Conservation (phyloP, 139 green algal species). For the Marvania coccoides region DNA sequence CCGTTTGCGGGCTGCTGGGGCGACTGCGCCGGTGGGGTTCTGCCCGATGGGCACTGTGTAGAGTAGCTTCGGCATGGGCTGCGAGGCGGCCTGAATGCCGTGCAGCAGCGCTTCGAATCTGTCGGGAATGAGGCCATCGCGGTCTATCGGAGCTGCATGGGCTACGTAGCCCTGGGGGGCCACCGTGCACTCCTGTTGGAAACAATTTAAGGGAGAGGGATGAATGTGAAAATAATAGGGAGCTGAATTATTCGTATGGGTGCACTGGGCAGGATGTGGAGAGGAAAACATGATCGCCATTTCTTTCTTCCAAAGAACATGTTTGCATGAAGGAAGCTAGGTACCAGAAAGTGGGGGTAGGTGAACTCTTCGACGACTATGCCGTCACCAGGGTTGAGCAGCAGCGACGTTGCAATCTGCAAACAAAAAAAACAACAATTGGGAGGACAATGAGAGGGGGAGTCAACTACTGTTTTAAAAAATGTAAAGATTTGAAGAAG, state of each 20-base stretch:
- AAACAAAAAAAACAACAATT: no score
- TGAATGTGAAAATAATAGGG: no score
- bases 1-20: conserved; percentile 31
- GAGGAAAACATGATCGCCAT: no score
- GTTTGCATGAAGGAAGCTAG: no score
- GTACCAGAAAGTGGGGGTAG: conserved; percentile 52
- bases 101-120: conserved; percentile 25
- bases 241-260: no score
- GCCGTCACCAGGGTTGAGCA: conserved; percentile 45
- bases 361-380: conserved; percentile 63
- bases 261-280: no score
- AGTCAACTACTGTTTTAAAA: no score
- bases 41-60: conserved; percentile 71
- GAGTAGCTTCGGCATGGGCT: conserved; percentile 25
- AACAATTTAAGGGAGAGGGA: no score
- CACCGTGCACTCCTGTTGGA: conserved; percentile 58
- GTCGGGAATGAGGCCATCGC: conserved; percentile 43
- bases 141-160: conserved; percentile 42
- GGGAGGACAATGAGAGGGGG: no score
- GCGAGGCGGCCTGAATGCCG: not conserved
- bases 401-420: conserved; percentile 29
- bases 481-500: no score
- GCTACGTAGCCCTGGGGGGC: conserved; percentile 34
- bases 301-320: no score
- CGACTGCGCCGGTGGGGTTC: conserved; percentile 61